Conservation (phyloP, 495 filamentous ascomycete genomes). For the Hypomontagnella monticulosa region DNA sequence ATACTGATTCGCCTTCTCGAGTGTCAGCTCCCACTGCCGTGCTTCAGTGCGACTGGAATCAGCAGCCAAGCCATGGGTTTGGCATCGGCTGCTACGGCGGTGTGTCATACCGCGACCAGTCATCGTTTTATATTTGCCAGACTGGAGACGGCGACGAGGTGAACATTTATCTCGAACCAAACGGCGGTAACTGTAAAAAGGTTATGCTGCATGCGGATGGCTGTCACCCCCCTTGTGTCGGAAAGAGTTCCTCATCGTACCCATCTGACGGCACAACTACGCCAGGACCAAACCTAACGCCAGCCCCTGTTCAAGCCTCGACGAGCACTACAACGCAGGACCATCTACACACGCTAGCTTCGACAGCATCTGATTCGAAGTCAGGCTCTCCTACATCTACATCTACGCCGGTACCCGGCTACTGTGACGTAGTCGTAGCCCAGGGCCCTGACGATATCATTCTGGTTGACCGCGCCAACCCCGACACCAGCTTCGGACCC, state of each 20-base stretch:
- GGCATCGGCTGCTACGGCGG: constrained; percentile 59
- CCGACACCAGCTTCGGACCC: constrained; percentile 49
- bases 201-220: constrained; percentile 60
- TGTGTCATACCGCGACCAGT: constrained; percentile 55
- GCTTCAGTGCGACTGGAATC: constrained; percentile 71
- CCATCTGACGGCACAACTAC: constrained; percentile 3
- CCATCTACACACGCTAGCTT: neutral
- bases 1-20: neutral
- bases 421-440: constrained; percentile 20
- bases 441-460: constrained; percentile 57
- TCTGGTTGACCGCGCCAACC: constrained; percentile 65
- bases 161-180: constrained; percentile 63
- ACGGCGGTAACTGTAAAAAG: constrained; percentile 54
- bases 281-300: constrained; percentile 11
- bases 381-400: too few relatives aligned
- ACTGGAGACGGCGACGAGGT: constrained; percentile 60
- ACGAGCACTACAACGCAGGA: neutral
- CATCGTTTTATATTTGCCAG: constrained; percentile 63
- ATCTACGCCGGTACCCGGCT: too few relatives aligned
- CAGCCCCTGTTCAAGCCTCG: neutral
- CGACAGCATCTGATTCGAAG: neutral
- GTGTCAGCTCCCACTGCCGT: constrained; percentile 61
- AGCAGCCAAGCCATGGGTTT: constrained; percentile 58
- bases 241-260: constrained; percentile 15
- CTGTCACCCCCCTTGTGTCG: constrained; percentile 48